Evolutionary conservation across 192 early-diverging fungal species (phyloP).

Genomic region (Dissophora ornata): DNA sequence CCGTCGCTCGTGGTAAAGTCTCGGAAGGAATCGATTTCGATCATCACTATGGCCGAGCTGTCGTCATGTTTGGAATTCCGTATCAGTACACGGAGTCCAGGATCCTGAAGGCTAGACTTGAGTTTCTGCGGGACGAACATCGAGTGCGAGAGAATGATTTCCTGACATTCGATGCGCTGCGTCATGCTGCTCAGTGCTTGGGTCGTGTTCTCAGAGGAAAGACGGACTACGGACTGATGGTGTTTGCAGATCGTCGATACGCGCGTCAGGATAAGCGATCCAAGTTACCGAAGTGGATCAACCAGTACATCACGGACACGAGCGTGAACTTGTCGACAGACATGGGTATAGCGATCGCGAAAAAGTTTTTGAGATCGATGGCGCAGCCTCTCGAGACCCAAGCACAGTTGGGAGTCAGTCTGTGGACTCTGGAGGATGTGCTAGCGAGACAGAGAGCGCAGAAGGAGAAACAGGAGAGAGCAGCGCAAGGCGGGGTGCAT

Average conservation of each 20-base stretch:
- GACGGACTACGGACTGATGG: slow-evolving; percentile 98
- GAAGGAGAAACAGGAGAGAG: slow-evolving; percentile 41
- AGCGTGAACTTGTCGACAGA: slow-evolving; percentile 95
- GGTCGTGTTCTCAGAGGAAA: slow-evolving; percentile 98
- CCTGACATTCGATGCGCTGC: slow-evolving; percentile 98
- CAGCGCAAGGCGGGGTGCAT: not conserved
- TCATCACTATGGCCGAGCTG: slow-evolving; percentile 98
- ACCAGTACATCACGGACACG: slow-evolving; percentile 86
- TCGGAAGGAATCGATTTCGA: slow-evolving; percentile 99
- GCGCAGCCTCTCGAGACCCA: slow-evolving; percentile 91
- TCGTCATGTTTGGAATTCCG: slow-evolving; percentile 99
- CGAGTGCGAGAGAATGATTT: slow-evolving; percentile 99
- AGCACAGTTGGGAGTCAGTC: slow-evolving; percentile 85
- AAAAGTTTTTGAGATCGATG: slow-evolving; percentile 95
- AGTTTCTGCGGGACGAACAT: slow-evolving; percentile 94
- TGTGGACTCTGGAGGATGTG: slow-evolving; percentile 86
- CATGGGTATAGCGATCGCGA: slow-evolving; percentile 92
- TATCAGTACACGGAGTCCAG: slow-evolving; percentile 99
- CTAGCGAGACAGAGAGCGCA: slow-evolving; percentile 55
- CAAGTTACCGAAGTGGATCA: slow-evolving; percentile 98
- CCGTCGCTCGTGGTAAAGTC: slow-evolving; percentile 99
- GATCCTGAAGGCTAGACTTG: slow-evolving; percentile 94
- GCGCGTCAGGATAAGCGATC: slow-evolving; percentile 92
- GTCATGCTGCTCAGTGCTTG: slow-evolving; percentile 99
- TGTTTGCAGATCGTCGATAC: slow-evolving; percentile 96